Percentiles rank a stretch among this genome's conserved stretches.
phyloP scores from a whole-genome alignment of 129 eudicot species.

The Lactuca sativa region DNA sequence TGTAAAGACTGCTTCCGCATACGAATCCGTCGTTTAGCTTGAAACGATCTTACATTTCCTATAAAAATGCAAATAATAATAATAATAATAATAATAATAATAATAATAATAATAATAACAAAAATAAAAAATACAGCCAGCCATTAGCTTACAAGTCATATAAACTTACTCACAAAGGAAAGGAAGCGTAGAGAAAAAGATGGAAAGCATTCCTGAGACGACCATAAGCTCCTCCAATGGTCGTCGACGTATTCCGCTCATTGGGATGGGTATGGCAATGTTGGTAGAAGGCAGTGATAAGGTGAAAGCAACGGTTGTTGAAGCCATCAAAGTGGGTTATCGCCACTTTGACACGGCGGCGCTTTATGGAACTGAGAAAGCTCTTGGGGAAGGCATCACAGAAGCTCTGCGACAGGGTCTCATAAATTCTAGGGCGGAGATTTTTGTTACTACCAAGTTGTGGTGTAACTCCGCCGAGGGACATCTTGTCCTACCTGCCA shows the following conservation, averaged over 20 bases:
- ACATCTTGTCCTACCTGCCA: slow-evolving; percentile 51
- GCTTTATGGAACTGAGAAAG: slow-evolving; percentile 30
- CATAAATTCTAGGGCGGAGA: slow-evolving; percentile 29
- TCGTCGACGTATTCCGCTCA: slow-evolving; percentile 26
- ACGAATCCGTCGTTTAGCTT: neutral
- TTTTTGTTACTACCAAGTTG: slow-evolving; percentile 47
- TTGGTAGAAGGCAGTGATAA: neutral
- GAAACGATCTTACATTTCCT: too few species aligned
- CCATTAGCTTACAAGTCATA: neutral
- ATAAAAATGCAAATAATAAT: too few species aligned
- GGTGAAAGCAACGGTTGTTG: slow-evolving; percentile 24
- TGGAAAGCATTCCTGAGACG: slow-evolving; percentile 19
- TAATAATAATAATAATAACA: neutral
- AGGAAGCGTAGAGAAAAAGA: neutral
- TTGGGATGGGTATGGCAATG: slow-evolving; percentile 33
- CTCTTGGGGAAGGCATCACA: slow-evolving; percentile 33
- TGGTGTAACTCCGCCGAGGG: slow-evolving; percentile 39
- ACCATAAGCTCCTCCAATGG: slow-evolving; percentile 27
- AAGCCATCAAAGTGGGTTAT: slow-evolving; percentile 51
- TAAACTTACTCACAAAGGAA: neutral
- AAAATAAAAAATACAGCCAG: neutral
- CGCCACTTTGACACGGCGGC: slow-evolving; percentile 50
- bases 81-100: neutral
- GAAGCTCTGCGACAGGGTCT: slow-evolving; percentile 37
- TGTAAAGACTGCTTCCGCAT: neutral